Percentiles rank a stretch among this genome's conserved stretches.
phyloP scores from a whole-genome alignment of 257 asterid species.

The Euphrasia confusa region DNA sequence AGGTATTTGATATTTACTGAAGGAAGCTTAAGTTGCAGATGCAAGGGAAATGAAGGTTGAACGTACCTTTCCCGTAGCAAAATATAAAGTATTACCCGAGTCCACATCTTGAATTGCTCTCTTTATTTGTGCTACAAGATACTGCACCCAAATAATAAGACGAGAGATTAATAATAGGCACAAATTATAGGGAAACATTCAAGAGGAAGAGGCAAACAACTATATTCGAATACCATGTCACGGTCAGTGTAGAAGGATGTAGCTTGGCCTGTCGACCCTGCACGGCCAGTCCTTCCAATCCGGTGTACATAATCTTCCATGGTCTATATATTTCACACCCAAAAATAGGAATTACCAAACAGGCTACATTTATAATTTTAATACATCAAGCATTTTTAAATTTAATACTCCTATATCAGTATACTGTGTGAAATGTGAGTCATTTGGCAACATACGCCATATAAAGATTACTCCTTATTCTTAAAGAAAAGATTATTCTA shows the following conservation, averaged over 20 bases:
- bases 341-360: conserved; percentile 22
- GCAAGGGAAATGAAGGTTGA: neutral
- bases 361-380: conserved; percentile 2
- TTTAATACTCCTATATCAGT: too few species aligned
- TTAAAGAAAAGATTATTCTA: neutral
- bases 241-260: conserved; percentile 81
- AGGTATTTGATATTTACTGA: neutral
- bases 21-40: neutral
- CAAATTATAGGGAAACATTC: conserved; percentile 1
- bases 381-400: too few species aligned
- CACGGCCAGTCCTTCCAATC: conserved; percentile 93
- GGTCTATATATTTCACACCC: conserved; percentile 39
- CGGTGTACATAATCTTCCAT: conserved; percentile 95
- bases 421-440: too few species aligned
- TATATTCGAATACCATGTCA: conserved; percentile 47
- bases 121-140: conserved; percentile 72
- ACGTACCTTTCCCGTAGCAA: conserved; percentile 76
- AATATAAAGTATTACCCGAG: conserved; percentile 60
- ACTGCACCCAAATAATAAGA: conserved; percentile 39
- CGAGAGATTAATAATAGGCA: neutral
- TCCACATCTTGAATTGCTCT: conserved; percentile 83
- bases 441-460: neutral
- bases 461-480: neutral
- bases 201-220: conserved; percentile 6
- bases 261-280: conserved; percentile 85